Conservation (phyloP, 208 protist genomes). For the Acanthamoeba quina region DNA sequence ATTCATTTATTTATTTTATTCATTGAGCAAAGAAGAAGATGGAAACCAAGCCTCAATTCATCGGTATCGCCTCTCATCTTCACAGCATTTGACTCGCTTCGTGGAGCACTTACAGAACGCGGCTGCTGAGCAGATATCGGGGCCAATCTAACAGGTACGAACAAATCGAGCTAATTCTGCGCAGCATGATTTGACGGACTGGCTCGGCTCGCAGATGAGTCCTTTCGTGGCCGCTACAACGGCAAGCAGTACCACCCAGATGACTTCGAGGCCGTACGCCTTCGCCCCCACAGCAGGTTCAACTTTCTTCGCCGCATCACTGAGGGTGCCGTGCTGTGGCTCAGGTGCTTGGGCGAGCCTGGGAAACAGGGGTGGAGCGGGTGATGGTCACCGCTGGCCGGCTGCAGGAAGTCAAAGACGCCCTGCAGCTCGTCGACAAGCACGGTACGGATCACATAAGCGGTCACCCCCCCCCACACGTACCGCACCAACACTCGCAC, state of each 20-base stretch:
- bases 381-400: constrained; percentile 91
- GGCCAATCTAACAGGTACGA: not conserved
- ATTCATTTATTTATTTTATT: too few relatives aligned
- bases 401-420: constrained; percentile 86
- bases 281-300: not conserved
- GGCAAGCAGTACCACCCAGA: not conserved
- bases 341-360: constrained; percentile 87
- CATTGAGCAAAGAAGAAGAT: too few relatives aligned
- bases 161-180: not conserved
- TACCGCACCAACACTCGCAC: constrained; percentile 28
- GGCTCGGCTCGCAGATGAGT: not conserved
- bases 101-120: too few relatives aligned
- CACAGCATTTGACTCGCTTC: too few relatives aligned
- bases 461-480: not conserved
- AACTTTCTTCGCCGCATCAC: not conserved
- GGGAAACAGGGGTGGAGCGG: constrained; percentile 87
- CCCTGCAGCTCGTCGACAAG: constrained; percentile 87
- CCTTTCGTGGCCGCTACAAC: constrained; percentile 18
- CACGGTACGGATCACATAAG: not conserved
- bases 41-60: too few relatives aligned
- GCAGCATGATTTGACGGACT: too few relatives aligned
- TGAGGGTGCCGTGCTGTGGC: constrained; percentile 86
- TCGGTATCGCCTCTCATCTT: too few relatives aligned
- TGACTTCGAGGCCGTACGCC: not conserved
- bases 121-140: not conserved